Evolutionary conservation across 306 rosid genomes (phyloP), one percentile per base, ranked within the genome.

Genomic region (Elaeagnus macrophylla): DNA sequence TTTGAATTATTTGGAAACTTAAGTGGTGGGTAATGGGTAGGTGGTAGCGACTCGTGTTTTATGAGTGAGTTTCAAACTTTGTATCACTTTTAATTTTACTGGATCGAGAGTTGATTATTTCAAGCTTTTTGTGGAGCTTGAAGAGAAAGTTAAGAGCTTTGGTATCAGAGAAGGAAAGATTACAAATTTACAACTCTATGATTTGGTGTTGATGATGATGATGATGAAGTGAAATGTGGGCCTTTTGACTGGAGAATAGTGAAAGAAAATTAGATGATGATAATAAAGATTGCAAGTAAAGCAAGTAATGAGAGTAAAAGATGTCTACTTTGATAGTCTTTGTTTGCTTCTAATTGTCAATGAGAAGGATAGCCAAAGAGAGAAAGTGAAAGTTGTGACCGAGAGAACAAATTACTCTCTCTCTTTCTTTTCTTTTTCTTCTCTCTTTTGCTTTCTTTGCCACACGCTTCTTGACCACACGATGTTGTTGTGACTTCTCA

Each of bases 231-330:
- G 32, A 25, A 25, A 25, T 25, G 68, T 50, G 58, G 53, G 50
- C 74, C 72, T 74, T 74, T 81, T 77, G 87, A 81, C 87, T 81
- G 62, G 51, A 48, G 75, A 71, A 55, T 54, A 60, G 42, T 37
- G 39, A 54, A 52, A 25, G n/a, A 57, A n/a, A 44, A 39, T 25
- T 35, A 45, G 7, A 44, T 12, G 7, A 44, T 12, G 49, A 7
- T 1, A 10, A 45, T 7, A 44, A 35, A 13, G 57, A 13, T 5
- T 38, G 53, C 39, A 44, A 38, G 11, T 17, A 12, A 20, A 20
- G 25, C 25, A 20, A 25, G 32, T 25, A 25, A 25, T 25, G 32
- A 25, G 32, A 25, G 32, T 40, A 15, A 70, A 70, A 54, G 60
- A 48, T 57, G 68, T n/a, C 36, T 52, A 67, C 60, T 67, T 69